Conservation (phyloP, 179 eudicot genomes). For the Silene vulgaris region DNA sequence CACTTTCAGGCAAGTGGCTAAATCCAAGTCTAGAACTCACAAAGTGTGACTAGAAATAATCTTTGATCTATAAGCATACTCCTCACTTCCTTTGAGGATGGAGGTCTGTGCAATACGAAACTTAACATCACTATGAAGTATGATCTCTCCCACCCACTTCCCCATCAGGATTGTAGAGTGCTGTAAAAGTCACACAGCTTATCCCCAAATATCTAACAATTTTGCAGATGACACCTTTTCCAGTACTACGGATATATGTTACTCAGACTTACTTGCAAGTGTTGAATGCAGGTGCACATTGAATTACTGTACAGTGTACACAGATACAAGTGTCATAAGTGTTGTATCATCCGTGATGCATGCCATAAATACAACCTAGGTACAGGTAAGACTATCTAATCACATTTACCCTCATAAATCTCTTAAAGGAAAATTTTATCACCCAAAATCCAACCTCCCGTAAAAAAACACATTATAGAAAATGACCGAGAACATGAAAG, state of each 20-base stretch:
- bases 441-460: background rate
- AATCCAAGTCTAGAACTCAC: background rate
- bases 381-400: background rate
- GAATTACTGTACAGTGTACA: background rate
- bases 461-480: background rate
- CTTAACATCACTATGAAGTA: slow-evolving; percentile 6
- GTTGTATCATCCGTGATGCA: background rate
- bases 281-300: background rate
- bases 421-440: slow-evolving; percentile 1
- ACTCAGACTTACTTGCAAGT: background rate
- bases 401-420: background rate
- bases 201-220: background rate
- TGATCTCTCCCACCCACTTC: background rate
- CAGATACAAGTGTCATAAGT: background rate
- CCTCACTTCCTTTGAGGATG: background rate
- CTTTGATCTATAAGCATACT: background rate
- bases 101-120: background rate
- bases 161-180: background rate
- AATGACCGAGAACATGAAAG: background rate
- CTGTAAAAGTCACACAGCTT: background rate
- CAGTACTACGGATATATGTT: background rate
- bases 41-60: background rate
- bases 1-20: background rate
- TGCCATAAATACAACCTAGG: background rate
- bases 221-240: background rate